phyloP scores from a whole-genome alignment of 78 protist genomes.

The Creolimax fragrantissima region DNA sequence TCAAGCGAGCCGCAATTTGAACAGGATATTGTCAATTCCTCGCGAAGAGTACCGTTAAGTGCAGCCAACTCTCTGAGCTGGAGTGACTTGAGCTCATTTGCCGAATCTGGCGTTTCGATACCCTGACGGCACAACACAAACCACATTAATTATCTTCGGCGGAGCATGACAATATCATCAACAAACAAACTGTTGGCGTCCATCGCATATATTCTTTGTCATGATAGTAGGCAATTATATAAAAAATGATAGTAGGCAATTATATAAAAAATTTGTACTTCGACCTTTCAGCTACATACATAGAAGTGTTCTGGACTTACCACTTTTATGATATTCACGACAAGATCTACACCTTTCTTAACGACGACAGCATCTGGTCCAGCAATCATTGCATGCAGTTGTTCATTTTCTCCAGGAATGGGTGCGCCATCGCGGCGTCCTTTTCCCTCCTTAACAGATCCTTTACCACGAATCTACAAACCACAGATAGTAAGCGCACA shows the following conservation, averaged over 20 bases:
- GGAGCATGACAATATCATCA: too few species aligned
- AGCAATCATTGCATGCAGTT: slow-evolving; percentile 59
- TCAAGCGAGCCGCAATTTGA: slow-evolving; percentile 5
- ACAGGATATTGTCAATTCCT: neutral
- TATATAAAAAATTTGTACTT: too few species aligned
- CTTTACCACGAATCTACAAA: slow-evolving; percentile 66
- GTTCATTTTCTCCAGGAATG: slow-evolving; percentile 61
- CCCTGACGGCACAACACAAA: too few species aligned
- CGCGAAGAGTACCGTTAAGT: slow-evolving; percentile 77
- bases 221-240: too few species aligned
- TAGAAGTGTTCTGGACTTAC: too few species aligned
- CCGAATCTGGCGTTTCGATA: slow-evolving; percentile 43
- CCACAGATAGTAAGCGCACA: too few species aligned
- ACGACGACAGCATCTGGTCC: slow-evolving; percentile 50
- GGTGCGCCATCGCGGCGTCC: slow-evolving; percentile 12
- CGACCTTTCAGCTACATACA: too few species aligned
- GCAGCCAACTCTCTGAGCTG: slow-evolving; percentile 79
- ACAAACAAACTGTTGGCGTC: too few species aligned
- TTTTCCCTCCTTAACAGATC: slow-evolving; percentile 79
- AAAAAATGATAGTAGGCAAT: too few species aligned
- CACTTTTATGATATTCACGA: slow-evolving; percentile 51
- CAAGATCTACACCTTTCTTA: slow-evolving; percentile 48
- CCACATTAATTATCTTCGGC: too few species aligned
- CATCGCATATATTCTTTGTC: too few species aligned
- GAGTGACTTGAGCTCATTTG: slow-evolving; percentile 73